phyloP scores from a whole-genome alignment of 176 grass and related monocot species.

The Musa itinerans region DNA sequence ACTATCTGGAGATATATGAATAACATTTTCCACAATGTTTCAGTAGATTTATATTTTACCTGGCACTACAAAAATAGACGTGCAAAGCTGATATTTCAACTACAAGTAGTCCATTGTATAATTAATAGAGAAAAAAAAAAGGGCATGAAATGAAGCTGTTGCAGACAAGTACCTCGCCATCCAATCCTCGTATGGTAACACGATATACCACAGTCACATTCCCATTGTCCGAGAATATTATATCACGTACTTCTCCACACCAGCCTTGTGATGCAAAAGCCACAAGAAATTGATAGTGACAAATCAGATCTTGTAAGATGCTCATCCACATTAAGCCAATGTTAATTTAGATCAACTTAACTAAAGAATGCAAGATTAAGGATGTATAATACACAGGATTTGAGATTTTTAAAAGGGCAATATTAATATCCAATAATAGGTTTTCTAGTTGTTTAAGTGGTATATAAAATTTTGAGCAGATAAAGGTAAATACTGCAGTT shows the following conservation, averaged over 20 bases:
- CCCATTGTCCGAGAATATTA: neutral
- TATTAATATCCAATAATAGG: neutral
- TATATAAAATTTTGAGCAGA: neutral
- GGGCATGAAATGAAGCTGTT: neutral
- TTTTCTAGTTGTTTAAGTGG: no score
- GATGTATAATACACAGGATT: neutral
- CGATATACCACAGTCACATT: conserved; percentile 4
- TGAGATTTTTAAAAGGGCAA: neutral
- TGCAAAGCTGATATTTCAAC: neutral
- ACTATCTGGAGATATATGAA: no score
- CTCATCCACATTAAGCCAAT: neutral
- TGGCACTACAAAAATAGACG: no score
- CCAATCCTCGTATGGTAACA: conserved; percentile 3
- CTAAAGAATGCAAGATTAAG: neutral
- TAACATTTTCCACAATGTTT: no score
- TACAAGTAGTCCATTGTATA: neutral
- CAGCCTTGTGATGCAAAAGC: neutral
- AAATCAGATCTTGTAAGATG: neutral
- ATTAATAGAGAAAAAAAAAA: neutral
- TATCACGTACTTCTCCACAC: conserved; percentile 9
- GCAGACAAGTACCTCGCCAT: neutral
- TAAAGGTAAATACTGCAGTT: neutral
- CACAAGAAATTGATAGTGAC: neutral
- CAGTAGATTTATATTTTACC: no score
- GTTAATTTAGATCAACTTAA: neutral